Conservation (phyloP, 352 stramenopile species). For the Elongisporangium prolatum region DNA sequence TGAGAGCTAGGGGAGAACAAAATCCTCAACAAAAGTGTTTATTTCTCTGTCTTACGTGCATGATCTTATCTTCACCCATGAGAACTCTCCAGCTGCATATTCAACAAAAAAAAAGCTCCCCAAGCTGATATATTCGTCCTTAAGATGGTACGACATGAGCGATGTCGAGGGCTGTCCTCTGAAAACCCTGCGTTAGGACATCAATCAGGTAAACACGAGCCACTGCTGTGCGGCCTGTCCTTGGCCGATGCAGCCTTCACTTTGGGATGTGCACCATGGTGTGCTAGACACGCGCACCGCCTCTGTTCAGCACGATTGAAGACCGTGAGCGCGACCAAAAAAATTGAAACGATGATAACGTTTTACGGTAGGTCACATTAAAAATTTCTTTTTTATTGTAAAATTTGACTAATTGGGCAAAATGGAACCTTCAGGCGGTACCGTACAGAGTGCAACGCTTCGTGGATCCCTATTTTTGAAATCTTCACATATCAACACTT, state of each 20-base stretch:
- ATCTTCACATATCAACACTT: background rate
- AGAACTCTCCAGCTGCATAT: background rate
- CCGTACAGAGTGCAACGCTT: background rate
- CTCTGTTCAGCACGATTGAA: background rate
- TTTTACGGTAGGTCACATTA: background rate
- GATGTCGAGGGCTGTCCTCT: background rate
- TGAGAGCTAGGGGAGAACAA: background rate
- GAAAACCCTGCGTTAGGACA: background rate
- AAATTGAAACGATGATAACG: background rate
- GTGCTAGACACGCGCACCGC: background rate
- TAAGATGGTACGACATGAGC: background rate
- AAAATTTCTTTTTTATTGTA: background rate
- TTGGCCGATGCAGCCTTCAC: background rate
- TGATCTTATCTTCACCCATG: background rate
- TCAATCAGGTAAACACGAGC: background rate
- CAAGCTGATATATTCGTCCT: background rate
- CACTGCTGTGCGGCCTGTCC: background rate
- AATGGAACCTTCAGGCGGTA: background rate
- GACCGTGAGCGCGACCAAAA: background rate
- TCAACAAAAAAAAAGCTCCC: background rate
- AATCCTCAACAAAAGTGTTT: background rate
- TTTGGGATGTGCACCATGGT: background rate
- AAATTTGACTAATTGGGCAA: background rate
- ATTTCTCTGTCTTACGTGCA: background rate
- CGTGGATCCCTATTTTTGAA: background rate